Base-by-base conservation (phyloP, 352 stramenopile genomes). In the Globisporangium canariense region DNA sequence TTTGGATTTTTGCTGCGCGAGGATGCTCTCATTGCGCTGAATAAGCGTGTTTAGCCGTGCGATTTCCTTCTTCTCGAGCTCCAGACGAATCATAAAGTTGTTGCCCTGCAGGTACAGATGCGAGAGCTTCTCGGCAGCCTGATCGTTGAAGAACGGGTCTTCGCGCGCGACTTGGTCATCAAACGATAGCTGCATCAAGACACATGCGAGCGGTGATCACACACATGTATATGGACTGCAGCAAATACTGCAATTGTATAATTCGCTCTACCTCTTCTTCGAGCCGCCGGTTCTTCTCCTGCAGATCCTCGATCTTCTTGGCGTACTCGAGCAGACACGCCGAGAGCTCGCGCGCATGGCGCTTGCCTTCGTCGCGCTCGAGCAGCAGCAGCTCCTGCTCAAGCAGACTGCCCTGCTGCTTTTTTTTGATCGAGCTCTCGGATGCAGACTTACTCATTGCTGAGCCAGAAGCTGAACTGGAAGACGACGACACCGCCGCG, bases 61-160 rank as follows among this genome's bases (percentile, higher is more conserved):
- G 18, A 94, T 77, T 41, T 94, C 83, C 28, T 92, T 90, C 30
- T 79, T 77, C 66, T 91, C 83, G 7, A 94, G 65, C 61, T 91
- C 83, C 36, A 94, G 59, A 2, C 84, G 83, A 50, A 90, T 75
- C 82, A 92, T 88, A 28, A 90, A 79, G 59, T 94, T 91, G 71
- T 93, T 94, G 40, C 83, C 86, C 65, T 94, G 80, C 10, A 86
- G 25, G 28, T 92, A 90, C 57, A 94, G 18, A 40, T 91, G 82
- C 14, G 80, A 90, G 41, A 94, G 70, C 69, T 93, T 91, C 50
- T 91, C 83, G 51, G 80, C 80, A 1, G 79, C 73, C 22, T 82
- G 70, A 0, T 91, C 78, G 47, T 93, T 93, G 71, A 86, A 90
- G 60, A 87, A 91, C 36, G 86, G 86, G 38, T 94, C 80, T 16